A percentile compares a stretch with the other conserved stretches of the same genome.
These are phyloP conservation scores for Cryomyces antarcticus DNA, from an alignment of 495 filamentous ascomycete genomes.

Conservation along the genomic window DNA sequence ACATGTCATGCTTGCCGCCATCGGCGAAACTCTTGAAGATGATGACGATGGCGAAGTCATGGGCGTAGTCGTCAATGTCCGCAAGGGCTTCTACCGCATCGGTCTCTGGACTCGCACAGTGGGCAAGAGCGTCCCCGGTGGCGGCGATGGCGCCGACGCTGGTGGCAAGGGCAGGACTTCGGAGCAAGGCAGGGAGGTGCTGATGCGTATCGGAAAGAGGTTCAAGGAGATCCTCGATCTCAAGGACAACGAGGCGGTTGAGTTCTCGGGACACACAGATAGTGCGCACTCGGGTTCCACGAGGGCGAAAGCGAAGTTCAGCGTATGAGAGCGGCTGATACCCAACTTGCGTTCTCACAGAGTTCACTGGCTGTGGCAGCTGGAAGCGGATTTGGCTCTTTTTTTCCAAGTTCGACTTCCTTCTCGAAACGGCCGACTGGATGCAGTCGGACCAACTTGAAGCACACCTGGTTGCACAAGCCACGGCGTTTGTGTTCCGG, in stretches of 20 bases:
- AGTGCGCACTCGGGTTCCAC: constrained; percentile 81
- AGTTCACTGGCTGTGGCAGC: neutral
- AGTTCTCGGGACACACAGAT: constrained; percentile 95
- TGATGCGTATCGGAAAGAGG: constrained; percentile 60
- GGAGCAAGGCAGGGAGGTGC: constrained; percentile 65
- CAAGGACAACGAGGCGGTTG: constrained; percentile 50
- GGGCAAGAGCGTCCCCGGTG: constrained; percentile 57
- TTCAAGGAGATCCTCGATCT: constrained; percentile 85
- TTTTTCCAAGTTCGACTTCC: neutral
- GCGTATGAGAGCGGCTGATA: no score
- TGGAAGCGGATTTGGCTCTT: neutral
- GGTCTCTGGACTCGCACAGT: constrained; percentile 84
- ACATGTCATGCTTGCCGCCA: constrained; percentile 85
- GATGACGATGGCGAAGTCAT: constrained; percentile 86
- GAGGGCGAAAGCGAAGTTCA: constrained; percentile 84
- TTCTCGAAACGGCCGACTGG: neutral
- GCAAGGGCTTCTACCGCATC: constrained; percentile 93
- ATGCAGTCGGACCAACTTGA: neutral
- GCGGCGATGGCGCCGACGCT: constrained; percentile 46
- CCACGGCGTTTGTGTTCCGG: neutral
- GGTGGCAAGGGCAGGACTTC: constrained; percentile 46
- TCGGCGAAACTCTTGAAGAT: constrained; percentile 93
- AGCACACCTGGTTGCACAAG: neutral
- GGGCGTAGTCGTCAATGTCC: constrained; percentile 97
- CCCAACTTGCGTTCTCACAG: neutral